Conservation (phyloP, 495 filamentous ascomycete species). For the Hypoxylon rickii region DNA sequence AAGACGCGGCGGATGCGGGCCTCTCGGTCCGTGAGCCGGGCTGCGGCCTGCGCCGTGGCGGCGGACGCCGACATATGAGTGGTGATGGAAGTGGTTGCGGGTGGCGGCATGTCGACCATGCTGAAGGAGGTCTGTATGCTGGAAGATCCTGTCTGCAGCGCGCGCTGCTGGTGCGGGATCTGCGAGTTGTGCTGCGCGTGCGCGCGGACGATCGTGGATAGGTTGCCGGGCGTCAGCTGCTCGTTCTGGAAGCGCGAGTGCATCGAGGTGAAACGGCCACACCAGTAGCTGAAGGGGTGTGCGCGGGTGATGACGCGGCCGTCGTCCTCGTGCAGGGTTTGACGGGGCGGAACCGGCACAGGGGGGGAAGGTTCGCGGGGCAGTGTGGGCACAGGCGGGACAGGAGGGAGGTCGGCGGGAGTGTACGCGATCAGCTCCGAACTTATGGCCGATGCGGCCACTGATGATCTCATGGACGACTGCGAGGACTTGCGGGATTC, state of each 20-base stretch:
- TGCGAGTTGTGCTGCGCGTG: slow-evolving; percentile 27
- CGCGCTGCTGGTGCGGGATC: too few relatives aligned
- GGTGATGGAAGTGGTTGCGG: background rate
- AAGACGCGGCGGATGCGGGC: slow-evolving; percentile 53
- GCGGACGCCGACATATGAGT: too few relatives aligned
- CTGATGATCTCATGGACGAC: too few relatives aligned
- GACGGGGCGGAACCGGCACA: background rate
- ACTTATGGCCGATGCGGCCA: slow-evolving; percentile 6
- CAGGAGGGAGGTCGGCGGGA: too few relatives aligned
- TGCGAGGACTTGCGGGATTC: slow-evolving; percentile 29
- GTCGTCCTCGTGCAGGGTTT: slow-evolving; percentile 1
- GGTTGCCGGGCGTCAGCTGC: slow-evolving; percentile 38
- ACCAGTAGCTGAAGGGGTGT: slow-evolving; percentile 53
- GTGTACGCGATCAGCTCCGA: background rate
- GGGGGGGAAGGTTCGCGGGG: too few relatives aligned
- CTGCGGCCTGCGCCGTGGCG: background rate
- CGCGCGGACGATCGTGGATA: slow-evolving; percentile 35
- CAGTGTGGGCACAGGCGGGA: too few relatives aligned
- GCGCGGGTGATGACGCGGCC: slow-evolving; percentile 34
- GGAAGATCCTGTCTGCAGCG: too few relatives aligned
- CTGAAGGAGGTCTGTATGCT: slow-evolving; percentile 6
- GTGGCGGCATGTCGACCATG: background rate
- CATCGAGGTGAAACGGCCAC: slow-evolving; percentile 60
- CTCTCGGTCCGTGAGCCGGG: slow-evolving; percentile 44
- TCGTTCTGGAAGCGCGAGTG: slow-evolving; percentile 57